Evolutionary conservation across 2,329 filamentous ascomycete genomes (phyloP), one percentile per base, ranked within the genome.

Genomic region (Penicillium brevicompactum): DNA sequence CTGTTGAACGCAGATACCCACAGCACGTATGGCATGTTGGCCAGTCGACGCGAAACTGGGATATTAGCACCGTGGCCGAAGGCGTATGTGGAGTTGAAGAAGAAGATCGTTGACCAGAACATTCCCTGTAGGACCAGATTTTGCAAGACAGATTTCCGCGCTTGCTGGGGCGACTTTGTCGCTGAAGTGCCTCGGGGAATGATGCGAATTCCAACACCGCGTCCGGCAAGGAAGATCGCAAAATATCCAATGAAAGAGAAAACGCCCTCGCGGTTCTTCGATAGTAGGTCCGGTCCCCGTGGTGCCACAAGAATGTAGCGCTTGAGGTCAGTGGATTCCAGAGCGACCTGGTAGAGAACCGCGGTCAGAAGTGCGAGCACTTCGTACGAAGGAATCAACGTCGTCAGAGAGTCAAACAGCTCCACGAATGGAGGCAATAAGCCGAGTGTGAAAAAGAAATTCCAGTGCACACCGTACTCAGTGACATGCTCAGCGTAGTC

Each of bases 391-490:
- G 90, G 89, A 4, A 96, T 75, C 52, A 89, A 68, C 14, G 82
- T 79, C 55, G 93, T 84, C 0, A 87, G 77, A 1, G 88, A 84
- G 70, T 95, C 90, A 57, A 93, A 90, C 0, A 94, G 72, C 27
- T 93, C 92, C 49, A 96, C 87, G 67, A 96, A 96, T 0, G 92
- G 92, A 0, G 93, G 91, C 22, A 99, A 78, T 46, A 97, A 84
- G 5, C 87, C 92, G 9, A 99, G 81, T 0, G 94, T 99, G 76
- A 97, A 97, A 82, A 99, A 99, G 75, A 99, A 99, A 74, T 99
- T 99, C 94, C 94, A 99, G 74, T 99, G 94, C 9, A 99, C 91
- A 42, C 94, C 94, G 70, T 99, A 99, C 71, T 99, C 94, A 13
- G 91, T 92, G 55, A 97, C 91, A 77, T 99, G 94, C 73, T 99